phyloP scores from a whole-genome alignment of 192 early-diverging fungal genomes.

The Glomus cerebriforme region DNA sequence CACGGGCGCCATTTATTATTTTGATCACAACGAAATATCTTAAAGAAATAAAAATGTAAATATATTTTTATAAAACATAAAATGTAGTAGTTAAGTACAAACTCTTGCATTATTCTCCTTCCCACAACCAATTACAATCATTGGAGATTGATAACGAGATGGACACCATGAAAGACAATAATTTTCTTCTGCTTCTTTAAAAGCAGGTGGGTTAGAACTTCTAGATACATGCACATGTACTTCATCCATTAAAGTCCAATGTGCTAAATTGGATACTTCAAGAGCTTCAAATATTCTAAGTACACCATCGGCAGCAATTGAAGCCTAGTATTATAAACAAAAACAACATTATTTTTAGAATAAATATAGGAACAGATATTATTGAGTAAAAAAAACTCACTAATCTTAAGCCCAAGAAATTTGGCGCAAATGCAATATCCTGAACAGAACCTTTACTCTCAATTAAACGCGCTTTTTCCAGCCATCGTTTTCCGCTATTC shows the following conservation, averaged over 20 bases:
- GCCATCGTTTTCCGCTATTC: slow-evolving; percentile 73
- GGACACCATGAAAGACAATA: slow-evolving; percentile 89
- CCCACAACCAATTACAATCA: slow-evolving; percentile 87
- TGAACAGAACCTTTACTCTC: slow-evolving; percentile 77
- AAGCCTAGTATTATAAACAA: slow-evolving; percentile 54
- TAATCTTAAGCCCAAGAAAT: slow-evolving; percentile 76
- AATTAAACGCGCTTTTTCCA: slow-evolving; percentile 55
- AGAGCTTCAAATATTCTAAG: slow-evolving; percentile 87
- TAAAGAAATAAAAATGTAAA: background rate
- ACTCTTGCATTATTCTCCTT: slow-evolving; percentile 76
- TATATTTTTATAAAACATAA: background rate
- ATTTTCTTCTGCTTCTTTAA: slow-evolving; percentile 76
- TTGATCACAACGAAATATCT: slow-evolving; percentile 61
- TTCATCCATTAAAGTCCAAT: slow-evolving; percentile 76
- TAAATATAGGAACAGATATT: background rate
- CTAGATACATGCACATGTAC: slow-evolving; percentile 51
- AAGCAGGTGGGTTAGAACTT: background rate
- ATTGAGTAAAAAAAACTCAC: slow-evolving; percentile 41
- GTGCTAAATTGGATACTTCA: slow-evolving; percentile 71
- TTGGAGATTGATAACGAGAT: slow-evolving; percentile 69
- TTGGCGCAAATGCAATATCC: slow-evolving; percentile 90
- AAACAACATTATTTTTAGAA: background rate
- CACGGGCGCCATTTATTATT: slow-evolving; percentile 66
- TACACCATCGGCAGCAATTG: slow-evolving; percentile 77
- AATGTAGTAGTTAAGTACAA: background rate